Evolutionary conservation across 345 rosid species (phyloP).

Genomic region (Rubroshorea leprosula): DNA sequence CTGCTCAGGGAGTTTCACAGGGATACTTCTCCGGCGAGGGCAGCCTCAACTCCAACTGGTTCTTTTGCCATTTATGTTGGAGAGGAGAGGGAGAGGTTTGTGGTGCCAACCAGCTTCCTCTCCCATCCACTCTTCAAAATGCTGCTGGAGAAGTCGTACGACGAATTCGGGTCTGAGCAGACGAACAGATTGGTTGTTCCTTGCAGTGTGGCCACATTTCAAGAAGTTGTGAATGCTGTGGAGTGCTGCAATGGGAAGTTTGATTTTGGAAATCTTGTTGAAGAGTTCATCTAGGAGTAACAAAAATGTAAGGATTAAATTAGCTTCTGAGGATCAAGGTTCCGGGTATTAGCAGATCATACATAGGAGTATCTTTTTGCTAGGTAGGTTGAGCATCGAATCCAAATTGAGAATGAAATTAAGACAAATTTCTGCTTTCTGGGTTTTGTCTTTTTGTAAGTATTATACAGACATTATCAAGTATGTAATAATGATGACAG

Average conservation of each 20-base stretch:
- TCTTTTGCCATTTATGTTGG: slow-evolving; percentile 72
- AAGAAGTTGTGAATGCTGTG: slow-evolving; percentile 60
- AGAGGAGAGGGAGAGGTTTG: slow-evolving; percentile 52
- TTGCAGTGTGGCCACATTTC: slow-evolving; percentile 61
- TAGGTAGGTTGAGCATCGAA: too few relatives aligned
- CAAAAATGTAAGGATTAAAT: not conserved
- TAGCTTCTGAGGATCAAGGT: not conserved
- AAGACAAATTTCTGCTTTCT: too few relatives aligned
- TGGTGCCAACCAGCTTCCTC: slow-evolving; percentile 60
- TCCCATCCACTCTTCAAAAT: slow-evolving; percentile 75
- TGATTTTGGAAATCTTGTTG: slow-evolving; percentile 61
- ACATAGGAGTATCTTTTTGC: too few relatives aligned
- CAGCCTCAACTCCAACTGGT: slow-evolving; percentile 48
- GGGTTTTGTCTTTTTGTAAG: too few relatives aligned
- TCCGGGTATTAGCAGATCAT: too few relatives aligned
- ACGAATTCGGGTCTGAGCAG: slow-evolving; percentile 56
- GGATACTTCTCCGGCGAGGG: slow-evolving; percentile 11
- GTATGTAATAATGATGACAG: too few relatives aligned
- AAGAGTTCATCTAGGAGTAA: slow-evolving; percentile 57
- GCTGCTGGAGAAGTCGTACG: slow-evolving; percentile 68
- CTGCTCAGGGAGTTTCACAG: slow-evolving; percentile 36
- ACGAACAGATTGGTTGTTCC: slow-evolving; percentile 63
- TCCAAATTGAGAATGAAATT: too few relatives aligned
- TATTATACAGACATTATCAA: too few relatives aligned
- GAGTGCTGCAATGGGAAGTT: slow-evolving; percentile 67